Base-by-base conservation (phyloP, 495 filamentous ascomycete genomes). In the Pyrenula massariospora region DNA sequence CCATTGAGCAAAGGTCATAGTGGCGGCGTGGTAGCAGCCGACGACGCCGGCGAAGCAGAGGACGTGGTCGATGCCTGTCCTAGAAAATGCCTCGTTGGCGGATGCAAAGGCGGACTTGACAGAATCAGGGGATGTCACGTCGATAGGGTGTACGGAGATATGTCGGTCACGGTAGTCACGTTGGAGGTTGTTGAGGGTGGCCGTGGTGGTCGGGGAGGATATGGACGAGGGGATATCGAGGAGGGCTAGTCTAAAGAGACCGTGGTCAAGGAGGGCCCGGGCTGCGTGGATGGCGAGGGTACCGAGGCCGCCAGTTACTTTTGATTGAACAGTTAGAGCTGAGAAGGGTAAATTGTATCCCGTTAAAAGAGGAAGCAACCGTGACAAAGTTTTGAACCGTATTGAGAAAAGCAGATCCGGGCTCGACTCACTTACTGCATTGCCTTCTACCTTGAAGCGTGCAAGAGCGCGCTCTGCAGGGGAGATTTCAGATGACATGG, bases 31-130 rank as follows among this genome's bases (percentile, higher is more conserved):
- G 1, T 70, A 66, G 57, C 80, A 84, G 48, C 74, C 75, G 1
- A 87, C 84, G 2, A 89, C 73, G 36, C 87, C 87, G 0, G 82
- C 86, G 60, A 89, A 88, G 54, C 79, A 82, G 58, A 80, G 68
- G 3, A 89, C 67, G 48, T 78, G 77, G 60, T 82, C 72, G 1
- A 89, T 63, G n/a, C 50, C 22, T 8, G 50, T 20, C 8, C 20
- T 8, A 19, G 8, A 8, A 20, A 20, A 52, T 8, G n/a, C 50
- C 8, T 8, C 8, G 19, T 20, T 21, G 50, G 50, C n/a, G n/a
- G 50, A 5, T 5, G n/a, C 50, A 15, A 42, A 42, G 31, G 31
- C 31, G 8, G 31, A 8, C 8, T 5, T 15, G 31, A 42, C 15
- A 5, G 31, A 42, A 15, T 42, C 31, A 5, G 31, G 31, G 31